Conservation (phyloP, 805 yeast genomes). For the Cyberlindnera japonica region DNA sequence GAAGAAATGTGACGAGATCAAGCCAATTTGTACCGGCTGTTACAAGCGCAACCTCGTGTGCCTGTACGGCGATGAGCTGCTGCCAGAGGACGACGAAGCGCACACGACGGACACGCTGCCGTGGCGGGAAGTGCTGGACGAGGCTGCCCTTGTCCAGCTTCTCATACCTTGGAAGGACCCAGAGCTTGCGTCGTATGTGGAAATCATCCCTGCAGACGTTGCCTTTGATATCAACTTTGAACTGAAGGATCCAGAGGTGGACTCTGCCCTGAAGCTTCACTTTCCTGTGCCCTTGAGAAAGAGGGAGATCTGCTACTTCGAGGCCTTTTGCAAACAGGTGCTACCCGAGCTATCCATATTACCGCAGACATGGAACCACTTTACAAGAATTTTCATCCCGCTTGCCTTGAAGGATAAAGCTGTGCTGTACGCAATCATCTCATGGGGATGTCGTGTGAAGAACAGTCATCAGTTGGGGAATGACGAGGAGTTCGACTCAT, state of each 20-base stretch:
- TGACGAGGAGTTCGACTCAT: background rate
- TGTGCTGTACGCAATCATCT: slow-evolving; percentile 42
- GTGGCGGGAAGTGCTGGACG: slow-evolving; percentile 8
- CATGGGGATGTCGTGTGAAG: slow-evolving; percentile 37
- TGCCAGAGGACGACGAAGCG: slow-evolving; percentile 10
- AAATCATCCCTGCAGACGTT: slow-evolving; percentile 9
- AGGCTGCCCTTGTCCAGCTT: slow-evolving; percentile 5
- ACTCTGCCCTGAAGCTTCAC: slow-evolving; percentile 9
- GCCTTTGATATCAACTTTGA: slow-evolving; percentile 21
- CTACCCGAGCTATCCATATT: slow-evolving; percentile 38
- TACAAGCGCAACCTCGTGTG: slow-evolving; percentile 29
- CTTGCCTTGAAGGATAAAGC: slow-evolving; percentile 41
- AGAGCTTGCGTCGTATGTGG: slow-evolving; percentile 6
- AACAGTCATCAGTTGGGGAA: background rate
- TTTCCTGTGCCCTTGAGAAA: slow-evolving; percentile 5
- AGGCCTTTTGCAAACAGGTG: slow-evolving; percentile 22
- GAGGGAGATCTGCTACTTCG: background rate
- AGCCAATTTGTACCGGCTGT: slow-evolving; percentile 46
- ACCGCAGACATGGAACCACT: slow-evolving; percentile 41
- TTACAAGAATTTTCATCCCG: slow-evolving; percentile 39
- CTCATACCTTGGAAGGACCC: slow-evolving; percentile 13
- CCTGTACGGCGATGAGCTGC: slow-evolving; percentile 15
- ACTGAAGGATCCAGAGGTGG: slow-evolving; percentile 5
- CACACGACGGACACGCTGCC: slow-evolving; percentile 12
- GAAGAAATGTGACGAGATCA: slow-evolving; percentile 47